These are phyloP conservation scores for Biscogniauxia sp. DNA, from an alignment of 2,329 filamentous ascomycete genomes.

Conservation along the genomic window DNA sequence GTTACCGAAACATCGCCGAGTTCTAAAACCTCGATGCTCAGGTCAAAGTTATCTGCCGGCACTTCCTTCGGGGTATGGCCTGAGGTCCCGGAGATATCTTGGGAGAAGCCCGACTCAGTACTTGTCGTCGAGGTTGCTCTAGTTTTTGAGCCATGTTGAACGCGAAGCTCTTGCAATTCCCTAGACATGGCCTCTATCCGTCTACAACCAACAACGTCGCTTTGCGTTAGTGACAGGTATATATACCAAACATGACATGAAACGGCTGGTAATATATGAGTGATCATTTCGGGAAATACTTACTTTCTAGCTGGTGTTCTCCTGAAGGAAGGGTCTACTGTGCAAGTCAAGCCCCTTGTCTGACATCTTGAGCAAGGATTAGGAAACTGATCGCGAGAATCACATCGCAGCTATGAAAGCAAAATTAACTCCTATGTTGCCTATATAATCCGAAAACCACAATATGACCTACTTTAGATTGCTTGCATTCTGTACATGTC, in stretches of 20 bases:
- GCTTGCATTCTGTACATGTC: constrained; percentile 33
- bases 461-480: constrained; percentile 25
- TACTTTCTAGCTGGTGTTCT: constrained; percentile 33
- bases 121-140: constrained; percentile 20
- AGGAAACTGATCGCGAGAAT: constrained; percentile 32
- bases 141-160: constrained; percentile 17
- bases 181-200: constrained; percentile 33
- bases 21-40: constrained; percentile 21
- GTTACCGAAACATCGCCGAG: constrained; percentile 17
- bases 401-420: constrained; percentile 28
- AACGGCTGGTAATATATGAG: too few relatives aligned
- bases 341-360: constrained; percentile 27
- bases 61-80: constrained; percentile 12
- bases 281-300: constrained; percentile 1
- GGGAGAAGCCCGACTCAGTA: constrained; percentile 22
- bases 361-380: constrained; percentile 32
- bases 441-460: constrained; percentile 7
- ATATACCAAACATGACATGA: constrained; percentile 1
- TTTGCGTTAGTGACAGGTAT: neutral
- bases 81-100: constrained; percentile 15
- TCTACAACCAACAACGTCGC: constrained; percentile 10
- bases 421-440: constrained; percentile 3
- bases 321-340: constrained; percentile 32
- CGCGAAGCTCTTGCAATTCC: constrained; percentile 32
- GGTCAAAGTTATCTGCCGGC: constrained; percentile 22